Base-by-base conservation (phyloP, 2,329 filamentous ascomycete genomes). In the Claviceps arundinis region DNA sequence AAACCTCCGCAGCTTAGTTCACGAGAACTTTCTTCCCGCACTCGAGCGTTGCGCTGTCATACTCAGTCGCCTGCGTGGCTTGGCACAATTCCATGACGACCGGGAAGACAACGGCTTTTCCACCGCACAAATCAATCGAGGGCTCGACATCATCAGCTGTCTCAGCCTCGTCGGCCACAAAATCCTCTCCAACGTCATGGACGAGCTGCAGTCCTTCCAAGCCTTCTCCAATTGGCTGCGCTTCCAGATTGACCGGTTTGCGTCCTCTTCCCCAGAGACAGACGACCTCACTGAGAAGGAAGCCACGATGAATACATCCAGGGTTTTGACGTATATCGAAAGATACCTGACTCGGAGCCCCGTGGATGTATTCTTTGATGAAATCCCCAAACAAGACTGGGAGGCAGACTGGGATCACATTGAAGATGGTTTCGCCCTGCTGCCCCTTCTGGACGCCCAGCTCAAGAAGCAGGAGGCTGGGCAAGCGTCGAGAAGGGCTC, bases 11-110 rank as follows among this genome's bases (percentile, higher is more conserved):
- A 78, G 80, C 50, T 74, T 97, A 13, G 74, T 89, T 0, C 90
- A 95, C 62, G 85, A 95, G 62, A 90, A 94, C 64, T 81, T 96
- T 50, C 75, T 97, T 2, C 93, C 93, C 0, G 89, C 88, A 0
- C 73, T 97, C 2, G 89, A 97, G 59, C 82, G 91, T 50, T 85
- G 86, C 58, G 78, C 80, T 47, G 81, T 96, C 24, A 83, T 95
- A 37, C 77, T 95, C 30, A 89, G 85, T 58, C 83, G 89, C 13
- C 77, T 98, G 1, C 80, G 86, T 22, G 91, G 93, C 1, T 79
- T 97, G 13, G 89, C 90, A 3, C 81, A 81, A 55, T 95, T 89
- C 60, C 80, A 91, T 62, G 83, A 84, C 54, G 72, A 77, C 37
- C 76, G 78, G 48, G 76, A 80, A 52, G 75, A 81, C 47, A 77